Base-by-base conservation (phyloP, 164 flowering plant species). In the Vitis cinerea region DNA sequence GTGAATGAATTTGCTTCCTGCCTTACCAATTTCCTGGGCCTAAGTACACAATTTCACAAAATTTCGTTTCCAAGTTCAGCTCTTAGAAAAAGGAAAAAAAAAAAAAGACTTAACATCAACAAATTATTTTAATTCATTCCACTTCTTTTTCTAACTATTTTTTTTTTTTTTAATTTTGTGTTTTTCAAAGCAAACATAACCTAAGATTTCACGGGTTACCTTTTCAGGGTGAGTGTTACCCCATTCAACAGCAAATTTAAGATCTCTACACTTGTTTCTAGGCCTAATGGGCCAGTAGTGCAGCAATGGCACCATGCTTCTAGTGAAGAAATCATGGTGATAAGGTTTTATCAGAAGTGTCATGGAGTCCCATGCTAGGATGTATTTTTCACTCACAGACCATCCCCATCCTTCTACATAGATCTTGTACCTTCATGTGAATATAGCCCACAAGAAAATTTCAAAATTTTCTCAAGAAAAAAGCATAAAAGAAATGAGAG, bases 351-450 rank as follows among this genome's bases (percentile, higher is more conserved):
- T 59, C 10, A 69, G 14, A 62, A 84, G 37, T 27, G 86, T 75
- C 78, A 79, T 73, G 2, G 86, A 75, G 55, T 84, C 76, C 57
- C 88, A 84, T 10, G 84, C 84, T 47, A 84, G 48, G 1, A 84
- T 82, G 59, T 84, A 84, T 48, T 81, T 84, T 70, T 79, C 80
- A 52, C 88, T 84, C n/a, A 83, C 88, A 0, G 88, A 84, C 86
- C 86, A 83, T 13, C 80, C 81, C 61, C 64, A 59, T 70, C 84
- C 86, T 72, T 84, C 88, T 59, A 72, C 50, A 27, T 84, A 84
- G 4, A 84, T 81, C 70, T 84, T 84, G 58, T 81, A 84, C 48
- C 88, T 84, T 23, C 23, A 23, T 23, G 23, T 23, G 23, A 23
- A 23, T 23, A 23, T 23, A 23, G 1, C 27, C 2, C 27, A 23